Evolutionary conservation across 2,329 filamentous ascomycete genomes (phyloP).

Genomic region (Nigrospora osmanthi): DNA sequence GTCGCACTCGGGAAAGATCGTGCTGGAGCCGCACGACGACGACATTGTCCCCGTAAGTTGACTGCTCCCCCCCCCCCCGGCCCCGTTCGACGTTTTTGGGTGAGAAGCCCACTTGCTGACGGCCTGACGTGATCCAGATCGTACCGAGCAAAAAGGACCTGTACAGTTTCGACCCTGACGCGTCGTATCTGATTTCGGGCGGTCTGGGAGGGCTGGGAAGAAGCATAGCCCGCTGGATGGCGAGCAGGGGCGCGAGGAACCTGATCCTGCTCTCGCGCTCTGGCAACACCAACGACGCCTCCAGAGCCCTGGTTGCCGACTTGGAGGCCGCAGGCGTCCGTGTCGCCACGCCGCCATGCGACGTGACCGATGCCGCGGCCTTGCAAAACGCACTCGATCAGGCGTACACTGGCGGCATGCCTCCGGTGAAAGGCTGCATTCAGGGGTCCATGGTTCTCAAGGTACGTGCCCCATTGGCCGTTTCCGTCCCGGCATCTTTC

Average conservation of each 20-base stretch:
- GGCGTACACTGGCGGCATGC: slow-evolving; percentile 10
- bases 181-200: slow-evolving; percentile 41
- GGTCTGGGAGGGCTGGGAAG: slow-evolving; percentile 44
- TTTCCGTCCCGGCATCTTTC: too few relatives aligned
- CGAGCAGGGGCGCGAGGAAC: slow-evolving; percentile 35
- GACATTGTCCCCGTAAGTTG: slow-evolving; percentile 2
- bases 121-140: slow-evolving; percentile 2
- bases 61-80: too few relatives aligned
- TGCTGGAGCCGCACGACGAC: slow-evolving; percentile 29
- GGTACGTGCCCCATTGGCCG: slow-evolving; percentile 24
- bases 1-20: slow-evolving; percentile 29
- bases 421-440: slow-evolving; percentile 20
- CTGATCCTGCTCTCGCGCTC: slow-evolving; percentile 37
- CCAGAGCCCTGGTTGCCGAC: slow-evolving; percentile 31
- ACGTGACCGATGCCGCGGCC: slow-evolving; percentile 13
- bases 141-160: slow-evolving; percentile 1
- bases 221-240: slow-evolving; percentile 40
- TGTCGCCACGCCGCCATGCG: slow-evolving; percentile 17
- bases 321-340: slow-evolving; percentile 13
- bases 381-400: slow-evolving; percentile 12
- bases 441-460: slow-evolving; percentile 20
- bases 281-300: slow-evolving; percentile 24
- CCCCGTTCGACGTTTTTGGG: too few relatives aligned
- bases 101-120: too few relatives aligned
- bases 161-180: slow-evolving; percentile 18